Base-by-base conservation (phyloP, 2,329 filamentous ascomycete genomes). In the Cladosporium sp. region DNA sequence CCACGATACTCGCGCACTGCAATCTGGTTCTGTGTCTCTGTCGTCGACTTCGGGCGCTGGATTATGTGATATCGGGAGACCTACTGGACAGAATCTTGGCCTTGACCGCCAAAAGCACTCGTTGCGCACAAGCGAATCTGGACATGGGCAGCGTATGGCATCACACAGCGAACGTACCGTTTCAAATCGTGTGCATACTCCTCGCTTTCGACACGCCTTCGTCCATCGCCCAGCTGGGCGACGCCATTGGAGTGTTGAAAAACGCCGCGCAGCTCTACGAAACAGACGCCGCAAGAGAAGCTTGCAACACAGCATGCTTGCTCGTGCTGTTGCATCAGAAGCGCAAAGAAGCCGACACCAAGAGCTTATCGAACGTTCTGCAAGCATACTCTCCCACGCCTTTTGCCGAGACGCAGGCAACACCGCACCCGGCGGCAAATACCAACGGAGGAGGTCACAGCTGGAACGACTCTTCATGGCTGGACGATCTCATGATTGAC, bases 121-220 rank as follows among this genome's bases (percentile, higher is more conserved):
- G 63, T 15, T 71, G 72, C 0, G 72, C 76, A 0, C 68, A 70
- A 6, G 61, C 58, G 5, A 72, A 78, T 53, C 59, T 75, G 2
- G 63, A 67, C 1, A 62, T 60, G 3, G 65, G 66, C 7, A 65
- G 66, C 0, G 77, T 77, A 0, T 80, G 78, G 78, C 78, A 80
- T 49, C 77, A 80, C 46, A 71, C 76, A 43, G 75, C 76, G 32
- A 79, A 80, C 42, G 73, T 80, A 0, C 78, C 78, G 0, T 80
- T 80, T 51, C 77, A 80, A 41, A 70, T 78, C 0, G 67, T 80
- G 20, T 79, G 77, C 51, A 67, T 75, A 0, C 56, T 79, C 1
- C 63, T 80, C 1, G 74, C 73, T 0, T 75, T 79, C 19, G 77
- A 80, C 39, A 78, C 68, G 0, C 67, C 67, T 0, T 62, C 72